Evolutionary conservation across 2,329 filamentous ascomycete species (phyloP), one percentile per base, ranked within the genome.

Genomic region (Colletotrichum ledebouriae): DNA sequence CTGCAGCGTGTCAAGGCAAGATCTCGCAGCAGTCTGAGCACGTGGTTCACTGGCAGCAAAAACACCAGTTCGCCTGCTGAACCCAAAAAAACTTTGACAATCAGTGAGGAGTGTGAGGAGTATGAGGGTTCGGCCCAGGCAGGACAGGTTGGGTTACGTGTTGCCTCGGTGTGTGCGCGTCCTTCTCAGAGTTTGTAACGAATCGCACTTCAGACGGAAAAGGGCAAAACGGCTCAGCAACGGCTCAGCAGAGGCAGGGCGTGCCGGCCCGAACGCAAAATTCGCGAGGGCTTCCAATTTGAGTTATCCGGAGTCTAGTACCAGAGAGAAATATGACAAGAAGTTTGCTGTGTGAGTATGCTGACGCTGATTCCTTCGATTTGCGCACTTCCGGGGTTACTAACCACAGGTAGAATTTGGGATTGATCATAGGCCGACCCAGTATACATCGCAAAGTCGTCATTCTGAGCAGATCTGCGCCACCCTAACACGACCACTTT

Each of bases 191-290:
- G 47, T 22, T 11, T 20, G 17, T 20, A 13, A 33, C 10, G 33
- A 34, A 6, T 52, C 1, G 49, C n/a, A 37, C 59, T 50, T 67
- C 59, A 11, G 63, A 67, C 59, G 63, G 63, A 47, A 34, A 29
- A 57, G 41, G 49, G 13, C 22, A 22, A 13, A 44, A 34, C 47
- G 49, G 20, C 22, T 15, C 49, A 46, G 37, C 12, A 22, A 33
- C 20, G 39, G 22, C 17, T 41, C 34, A 37, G 63, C 17, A 29
- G 41, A 62, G 60, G 49, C 39, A 67, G 12, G 12, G 34, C 34
- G 34, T 46, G 25, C 46, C 34, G 59, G 59, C 57, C 50, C 59
- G 59, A 57, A 41, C 52, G 58, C 41, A 37, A 46, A 37, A 37
- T 47, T 47, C 25, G 56, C 56, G 56, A 46, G 56, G 25, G 42